A percentile compares a stretch with the other conserved stretches of the same genome.
Evolutionary conservation across 306 rosid genomes (phyloP).

Genomic region (Castanea mollissima): DNA sequence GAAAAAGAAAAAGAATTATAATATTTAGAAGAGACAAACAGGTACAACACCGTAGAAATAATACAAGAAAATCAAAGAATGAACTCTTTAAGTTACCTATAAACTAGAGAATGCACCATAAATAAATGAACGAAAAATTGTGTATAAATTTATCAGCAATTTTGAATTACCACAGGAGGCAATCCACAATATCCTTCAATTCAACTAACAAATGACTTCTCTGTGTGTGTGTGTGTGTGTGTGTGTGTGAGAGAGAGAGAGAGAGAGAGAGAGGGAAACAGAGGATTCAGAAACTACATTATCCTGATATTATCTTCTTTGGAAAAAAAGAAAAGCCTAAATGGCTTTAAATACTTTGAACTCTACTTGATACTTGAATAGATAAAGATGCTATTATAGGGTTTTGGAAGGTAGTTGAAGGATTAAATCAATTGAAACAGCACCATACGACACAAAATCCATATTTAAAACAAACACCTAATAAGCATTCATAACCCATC

Average conservation of each 20-base stretch:
- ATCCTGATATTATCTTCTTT: background rate
- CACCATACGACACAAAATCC: background rate
- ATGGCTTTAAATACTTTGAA: background rate
- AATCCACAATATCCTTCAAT: background rate
- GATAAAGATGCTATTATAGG: background rate
- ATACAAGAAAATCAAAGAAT: background rate
- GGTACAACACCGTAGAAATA: background rate
- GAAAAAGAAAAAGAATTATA: conserved; percentile 6
- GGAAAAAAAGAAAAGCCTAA: background rate
- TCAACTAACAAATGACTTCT: background rate
- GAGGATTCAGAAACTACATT: background rate
- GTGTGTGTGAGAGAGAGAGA: background rate
- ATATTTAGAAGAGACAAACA: background rate
- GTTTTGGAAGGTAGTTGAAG: background rate
- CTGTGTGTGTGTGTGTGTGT: background rate
- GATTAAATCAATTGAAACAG: background rate
- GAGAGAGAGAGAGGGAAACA: background rate
- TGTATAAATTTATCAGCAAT: background rate
- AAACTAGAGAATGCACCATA: background rate
- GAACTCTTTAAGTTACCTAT: background rate
- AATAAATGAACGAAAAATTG: background rate
- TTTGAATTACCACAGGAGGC: background rate
- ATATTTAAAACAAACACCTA: too few relatives aligned
- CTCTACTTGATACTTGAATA: background rate
- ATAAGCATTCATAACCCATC: too few relatives aligned